Evolutionary conservation across 139 green algal species (phyloP), one percentile per base, ranked within the genome.

Genomic region (Dunaliella primolecta): DNA sequence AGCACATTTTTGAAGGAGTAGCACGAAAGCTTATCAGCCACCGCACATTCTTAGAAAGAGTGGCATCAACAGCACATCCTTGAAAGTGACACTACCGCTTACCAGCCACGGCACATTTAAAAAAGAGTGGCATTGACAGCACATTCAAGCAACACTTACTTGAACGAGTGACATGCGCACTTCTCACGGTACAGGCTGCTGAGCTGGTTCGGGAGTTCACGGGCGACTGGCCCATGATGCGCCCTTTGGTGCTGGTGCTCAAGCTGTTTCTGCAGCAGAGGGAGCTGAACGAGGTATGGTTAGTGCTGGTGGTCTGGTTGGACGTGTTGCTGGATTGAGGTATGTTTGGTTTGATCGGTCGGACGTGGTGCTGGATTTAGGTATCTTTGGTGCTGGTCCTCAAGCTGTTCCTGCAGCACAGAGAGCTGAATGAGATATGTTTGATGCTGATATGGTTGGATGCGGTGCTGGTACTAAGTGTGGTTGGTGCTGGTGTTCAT

Each of bases 221-320:
- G 81, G 30, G 89, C 20, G 33, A 80, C 7, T 91, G 96, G 85
- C 95, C 96, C 29, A 91, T 93, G 64, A 93, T 99, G 89, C 88
- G 90, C 1, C 96, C 94, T 1, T 90, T 99, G 72, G 91, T 94
- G 57, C 91, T 96, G 34, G 85, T 96, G 36, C 91, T 98, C 36
- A 98, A 98, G 88, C 86, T 94, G 2, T 98, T 98, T 87, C 87
- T 99, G 80, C 95, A 98, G 84, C 96, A 99, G 92, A 88, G 96
- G 0, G 94, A 96, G 38, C 89, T 99, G 25, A 98, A 98, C 80
- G 96, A 99, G 92, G 93, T 87, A 30, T 30, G 83, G 38, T 30
- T n/a, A 3, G 33, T 21, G 7, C 7, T 31, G 29, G 29, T 78
- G 56, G 56, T n/a, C n/a, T n/a, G n/a, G n/a, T n/a, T n/a, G n/a